A percentile compares a stretch with the other conserved stretches of the same genome.
phyloP scores from a whole-genome alignment of 2,329 filamentous ascomycete species.

The Botryosphaeria agaves region DNA sequence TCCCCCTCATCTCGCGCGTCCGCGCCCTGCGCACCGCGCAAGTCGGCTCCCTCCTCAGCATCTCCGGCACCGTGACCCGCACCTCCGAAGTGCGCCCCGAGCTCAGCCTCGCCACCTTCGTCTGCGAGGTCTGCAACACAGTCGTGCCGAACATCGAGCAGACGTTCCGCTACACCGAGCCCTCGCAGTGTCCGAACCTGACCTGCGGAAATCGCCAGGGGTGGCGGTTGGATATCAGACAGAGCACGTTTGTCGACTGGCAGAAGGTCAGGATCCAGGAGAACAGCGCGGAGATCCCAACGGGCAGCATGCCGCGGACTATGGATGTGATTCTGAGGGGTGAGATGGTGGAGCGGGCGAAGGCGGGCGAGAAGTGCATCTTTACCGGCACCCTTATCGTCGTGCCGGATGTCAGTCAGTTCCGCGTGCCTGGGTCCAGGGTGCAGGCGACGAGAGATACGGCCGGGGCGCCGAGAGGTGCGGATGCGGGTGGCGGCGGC shows the following conservation, averaged over 20 bases:
- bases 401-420: conserved; percentile 88
- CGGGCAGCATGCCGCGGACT: conserved; percentile 93
- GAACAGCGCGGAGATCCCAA: conserved; percentile 95
- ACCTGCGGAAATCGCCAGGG: conserved; percentile 76
- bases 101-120: conserved; percentile 79
- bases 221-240: conserved; percentile 94
- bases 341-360: conserved; percentile 93
- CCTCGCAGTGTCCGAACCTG: conserved; percentile 80
- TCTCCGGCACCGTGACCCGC: conserved; percentile 90
- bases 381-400: conserved; percentile 95
- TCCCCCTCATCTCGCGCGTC: conserved; percentile 72
- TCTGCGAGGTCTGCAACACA: conserved; percentile 72
- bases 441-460: conserved; percentile 76
- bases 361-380: conserved; percentile 95
- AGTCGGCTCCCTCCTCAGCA: conserved; percentile 84
- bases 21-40: conserved; percentile 75
- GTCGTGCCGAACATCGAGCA: conserved; percentile 87
- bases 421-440: conserved; percentile 71
- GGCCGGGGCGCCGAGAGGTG: conserved; percentile 50
- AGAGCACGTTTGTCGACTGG: conserved; percentile 98
- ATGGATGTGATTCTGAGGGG: conserved; percentile 94
- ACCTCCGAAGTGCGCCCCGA: conserved; percentile 96
- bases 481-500: conserved; percentile 57
- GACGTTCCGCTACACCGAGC: conserved; percentile 93
- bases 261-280: conserved; percentile 97